phyloP scores from a whole-genome alignment of 352 stramenopile genomes.

The Globisporangium echinulatum region DNA sequence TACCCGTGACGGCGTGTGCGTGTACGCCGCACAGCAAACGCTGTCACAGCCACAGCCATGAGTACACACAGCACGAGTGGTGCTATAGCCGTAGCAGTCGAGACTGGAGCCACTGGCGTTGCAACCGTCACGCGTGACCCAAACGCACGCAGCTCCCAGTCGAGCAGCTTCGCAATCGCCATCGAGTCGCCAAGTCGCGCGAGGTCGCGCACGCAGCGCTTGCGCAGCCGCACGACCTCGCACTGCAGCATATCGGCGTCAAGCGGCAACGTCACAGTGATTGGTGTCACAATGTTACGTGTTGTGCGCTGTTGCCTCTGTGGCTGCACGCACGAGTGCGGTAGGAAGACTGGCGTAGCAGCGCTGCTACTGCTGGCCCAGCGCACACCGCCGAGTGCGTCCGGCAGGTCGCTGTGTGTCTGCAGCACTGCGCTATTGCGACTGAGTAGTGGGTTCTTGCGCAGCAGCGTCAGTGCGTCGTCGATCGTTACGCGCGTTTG shows the following conservation, averaged over 20 bases:
- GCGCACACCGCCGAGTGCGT: neutral
- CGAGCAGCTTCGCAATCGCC: neutral
- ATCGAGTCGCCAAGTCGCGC: neutral
- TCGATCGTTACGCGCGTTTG: neutral
- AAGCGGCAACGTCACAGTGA: neutral
- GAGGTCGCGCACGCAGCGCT: neutral
- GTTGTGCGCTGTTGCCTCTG: neutral
- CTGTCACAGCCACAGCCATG: neutral
- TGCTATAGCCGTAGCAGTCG: too few species aligned
- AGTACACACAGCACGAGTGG: too few species aligned
- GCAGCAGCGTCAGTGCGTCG: neutral
- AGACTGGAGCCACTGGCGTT: too few species aligned
- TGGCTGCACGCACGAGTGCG: neutral
- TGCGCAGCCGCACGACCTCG: neutral
- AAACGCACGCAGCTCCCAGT: conserved; percentile 2
- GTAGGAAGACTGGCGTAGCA: neutral
- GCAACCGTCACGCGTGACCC: neutral
- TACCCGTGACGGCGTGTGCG: neutral
- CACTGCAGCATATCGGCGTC: neutral
- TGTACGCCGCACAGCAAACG: neutral
- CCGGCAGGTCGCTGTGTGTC: neutral
- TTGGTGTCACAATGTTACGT: too few species aligned
- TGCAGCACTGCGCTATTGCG: neutral
- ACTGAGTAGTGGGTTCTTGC: neutral
- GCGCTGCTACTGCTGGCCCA: neutral